Conservation (phyloP, 2,329 filamentous ascomycete genomes). For the Calonectria montana region DNA sequence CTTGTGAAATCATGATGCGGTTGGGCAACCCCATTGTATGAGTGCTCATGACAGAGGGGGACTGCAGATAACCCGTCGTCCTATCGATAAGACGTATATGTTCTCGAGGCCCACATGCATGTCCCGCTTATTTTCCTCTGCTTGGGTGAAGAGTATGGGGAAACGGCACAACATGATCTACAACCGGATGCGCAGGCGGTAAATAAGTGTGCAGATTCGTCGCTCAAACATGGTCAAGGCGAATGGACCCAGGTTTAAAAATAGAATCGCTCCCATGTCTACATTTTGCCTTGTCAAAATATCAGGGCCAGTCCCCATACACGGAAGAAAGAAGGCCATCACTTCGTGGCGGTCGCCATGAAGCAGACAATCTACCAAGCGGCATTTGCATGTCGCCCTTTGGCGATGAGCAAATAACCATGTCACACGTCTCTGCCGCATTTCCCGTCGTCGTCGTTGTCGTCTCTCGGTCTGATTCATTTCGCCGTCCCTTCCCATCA, state of each 20-base stretch:
- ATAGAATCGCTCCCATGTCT: neutral
- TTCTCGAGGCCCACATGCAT: neutral
- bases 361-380: neutral
- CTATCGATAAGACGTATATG: constrained; percentile 13
- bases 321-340: neutral
- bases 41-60: neutral
- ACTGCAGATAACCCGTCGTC: neutral
- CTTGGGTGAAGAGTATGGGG: neutral
- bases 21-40: neutral
- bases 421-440: neutral
- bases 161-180: neutral
- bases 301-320: neutral
- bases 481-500: neutral
- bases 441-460: neutral
- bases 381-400: neutral
- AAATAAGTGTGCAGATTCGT: neutral
- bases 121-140: neutral
- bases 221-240: neutral
- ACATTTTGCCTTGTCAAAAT: neutral
- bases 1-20: neutral
- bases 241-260: too few relatives aligned
- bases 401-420: neutral
- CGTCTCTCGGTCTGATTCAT: constrained; percentile 3
- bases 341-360: constrained; percentile 6
- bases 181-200: neutral